These are phyloP conservation scores for Vaccinium corymbosum DNA, from an alignment of 148 eudicot species.

Conservation along the genomic window DNA sequence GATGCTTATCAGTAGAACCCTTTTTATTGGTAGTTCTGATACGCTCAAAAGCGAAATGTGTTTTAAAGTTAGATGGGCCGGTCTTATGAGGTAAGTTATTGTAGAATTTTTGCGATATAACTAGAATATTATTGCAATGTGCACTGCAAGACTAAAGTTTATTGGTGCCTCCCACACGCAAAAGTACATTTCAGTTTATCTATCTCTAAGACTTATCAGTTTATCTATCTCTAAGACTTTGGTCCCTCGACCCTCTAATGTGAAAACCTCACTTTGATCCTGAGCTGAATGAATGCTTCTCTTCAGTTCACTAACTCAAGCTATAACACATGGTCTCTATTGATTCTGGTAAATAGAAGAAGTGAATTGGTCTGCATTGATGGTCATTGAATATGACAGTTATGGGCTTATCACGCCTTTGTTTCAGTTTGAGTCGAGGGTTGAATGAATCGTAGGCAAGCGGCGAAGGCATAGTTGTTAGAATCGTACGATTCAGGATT, in stretches of 20 bases:
- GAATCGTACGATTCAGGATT: no score
- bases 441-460: background rate
- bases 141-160: no score
- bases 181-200: no score
- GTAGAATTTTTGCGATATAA: background rate
- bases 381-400: background rate
- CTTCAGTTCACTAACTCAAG: background rate
- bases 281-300: background rate
- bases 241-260: background rate
- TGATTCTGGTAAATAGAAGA: background rate
- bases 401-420: background rate
- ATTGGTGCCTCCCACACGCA: background rate
- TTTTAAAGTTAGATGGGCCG: background rate
- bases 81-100: background rate
- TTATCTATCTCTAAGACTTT: no score
- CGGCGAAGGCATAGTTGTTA: background rate
- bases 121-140: background rate
- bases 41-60: background rate
- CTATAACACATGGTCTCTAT: background rate
- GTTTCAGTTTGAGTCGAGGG: background rate
- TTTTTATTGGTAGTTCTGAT: background rate
- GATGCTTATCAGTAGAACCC: background rate
- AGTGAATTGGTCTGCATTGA: background rate
- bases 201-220: no score
- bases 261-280: background rate